Evolutionary conservation across 306 rosid species (phyloP), one percentile per base, ranked within the genome.

Genomic region (Rosa lucieae): DNA sequence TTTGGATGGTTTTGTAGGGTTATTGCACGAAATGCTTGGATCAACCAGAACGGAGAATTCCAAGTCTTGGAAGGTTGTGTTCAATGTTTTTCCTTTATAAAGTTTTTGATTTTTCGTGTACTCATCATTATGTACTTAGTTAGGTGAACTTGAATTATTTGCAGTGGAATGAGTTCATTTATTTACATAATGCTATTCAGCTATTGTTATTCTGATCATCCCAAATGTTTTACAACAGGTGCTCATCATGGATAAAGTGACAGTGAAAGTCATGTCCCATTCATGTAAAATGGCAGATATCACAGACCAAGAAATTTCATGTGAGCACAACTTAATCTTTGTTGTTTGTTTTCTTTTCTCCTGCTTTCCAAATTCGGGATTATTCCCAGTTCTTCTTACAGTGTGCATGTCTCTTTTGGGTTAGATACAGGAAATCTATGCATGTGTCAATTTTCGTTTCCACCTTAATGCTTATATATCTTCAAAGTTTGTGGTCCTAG

Each of bases 251-350:
- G 99, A 95, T 82, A 95, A 90, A 84, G 94, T 95, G 70, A 95
- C 98, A 0, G 94, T 92, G 76, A 95, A 95, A 85, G 98, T 95
- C 82, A 89, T 95, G 99, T 92, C 99, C 44, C 91, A 89, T 82
- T 91, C 97, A 44, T 95, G 99, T 84, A 91, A 92, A 85, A 95
- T 95, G 99, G 90, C 98, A 75, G 99, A 95, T 82, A 92, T 95
- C 80, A 95, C 99, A 40, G 96, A 95, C 86, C 98, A 92, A 90
- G 99, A 92, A 79, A 85, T 95, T 91, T 95, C 99, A 39, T 76
- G 99, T 95, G 86, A 89, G 97, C 58, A 77, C 65, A 40, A 8
- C 20, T 70, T 61, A 5, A 29, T 61, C 70, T 44, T 23, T 15
- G 76, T 61, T 53, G 13, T 55, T 51, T 12, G 5, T 2, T 39